phyloP scores from a whole-genome alignment of 768 basidiomycete genomes.

The Suillus fuscotomentosus region DNA sequence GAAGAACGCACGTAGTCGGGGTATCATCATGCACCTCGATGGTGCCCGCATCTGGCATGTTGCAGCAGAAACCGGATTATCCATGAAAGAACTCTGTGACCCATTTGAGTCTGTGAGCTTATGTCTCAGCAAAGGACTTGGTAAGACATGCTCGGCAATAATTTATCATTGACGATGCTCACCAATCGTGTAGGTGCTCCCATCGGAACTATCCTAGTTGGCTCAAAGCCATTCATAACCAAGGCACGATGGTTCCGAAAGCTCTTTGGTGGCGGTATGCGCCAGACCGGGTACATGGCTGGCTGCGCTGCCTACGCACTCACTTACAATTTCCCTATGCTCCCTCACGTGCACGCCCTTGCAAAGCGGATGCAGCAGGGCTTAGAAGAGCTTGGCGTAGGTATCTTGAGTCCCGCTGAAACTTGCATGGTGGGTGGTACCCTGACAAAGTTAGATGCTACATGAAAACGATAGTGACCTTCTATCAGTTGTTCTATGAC shows the following conservation, averaged over 20 bases:
- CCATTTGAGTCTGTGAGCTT: slow-evolving; percentile 90
- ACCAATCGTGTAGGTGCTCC: slow-evolving; percentile 52
- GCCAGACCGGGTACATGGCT: slow-evolving; percentile 81
- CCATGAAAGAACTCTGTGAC: slow-evolving; percentile 74
- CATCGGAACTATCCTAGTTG: slow-evolving; percentile 77
- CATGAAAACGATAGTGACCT: not conserved
- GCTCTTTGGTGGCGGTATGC: slow-evolving; percentile 88
- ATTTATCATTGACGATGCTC: not conserved
- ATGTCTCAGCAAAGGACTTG: slow-evolving; percentile 93
- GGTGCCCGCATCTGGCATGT: slow-evolving; percentile 97
- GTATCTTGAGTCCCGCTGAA: slow-evolving; percentile 71
- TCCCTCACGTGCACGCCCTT: slow-evolving; percentile 68
- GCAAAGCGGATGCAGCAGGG: slow-evolving; percentile 63
- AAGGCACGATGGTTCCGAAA: slow-evolving; percentile 83
- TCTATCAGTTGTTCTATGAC: slow-evolving; percentile 70
- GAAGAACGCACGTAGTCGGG: slow-evolving; percentile 64
- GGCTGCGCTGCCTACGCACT: slow-evolving; percentile 81
- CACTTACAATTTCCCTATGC: slow-evolving; percentile 71
- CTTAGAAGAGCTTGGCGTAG: slow-evolving; percentile 66
- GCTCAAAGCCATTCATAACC: slow-evolving; percentile 69
- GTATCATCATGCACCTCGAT: slow-evolving; percentile 85
- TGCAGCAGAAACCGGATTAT: slow-evolving; percentile 66
- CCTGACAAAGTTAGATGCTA: too few relatives aligned
- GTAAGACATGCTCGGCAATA: slow-evolving; percentile 36
- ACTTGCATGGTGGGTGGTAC: slow-evolving; percentile 73